Conservation (phyloP, 2,329 filamentous ascomycete genomes). For the Colletotrichum australisinense region DNA sequence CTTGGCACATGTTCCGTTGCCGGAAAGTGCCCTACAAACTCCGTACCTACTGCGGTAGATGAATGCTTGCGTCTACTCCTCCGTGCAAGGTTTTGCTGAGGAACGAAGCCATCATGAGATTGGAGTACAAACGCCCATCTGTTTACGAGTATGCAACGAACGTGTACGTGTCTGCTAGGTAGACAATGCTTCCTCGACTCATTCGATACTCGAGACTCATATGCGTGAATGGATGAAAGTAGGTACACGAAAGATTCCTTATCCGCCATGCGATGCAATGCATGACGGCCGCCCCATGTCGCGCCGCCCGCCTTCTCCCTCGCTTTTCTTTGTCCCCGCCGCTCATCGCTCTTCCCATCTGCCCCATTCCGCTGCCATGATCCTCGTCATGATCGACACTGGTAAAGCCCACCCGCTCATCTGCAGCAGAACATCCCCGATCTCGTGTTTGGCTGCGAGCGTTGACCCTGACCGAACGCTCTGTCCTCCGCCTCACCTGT, state of each 20-base stretch:
- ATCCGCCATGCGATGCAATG: neutral
- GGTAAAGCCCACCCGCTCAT: neutral
- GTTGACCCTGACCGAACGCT: constrained; percentile 1
- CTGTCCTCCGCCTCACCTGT: constrained; percentile 25
- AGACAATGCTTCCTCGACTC: neutral
- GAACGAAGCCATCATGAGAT: neutral
- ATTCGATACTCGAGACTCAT: neutral
- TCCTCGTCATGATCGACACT: constrained; percentile 23
- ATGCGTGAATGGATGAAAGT: neutral
- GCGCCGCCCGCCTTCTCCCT: neutral
- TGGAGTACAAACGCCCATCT: neutral
- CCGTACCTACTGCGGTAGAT: neutral
- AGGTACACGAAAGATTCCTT: neutral
- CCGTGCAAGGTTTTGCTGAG: neutral
- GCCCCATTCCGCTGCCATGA: constrained; percentile 1
- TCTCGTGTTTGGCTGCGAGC: constrained; percentile 13
- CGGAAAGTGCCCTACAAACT: too few species aligned
- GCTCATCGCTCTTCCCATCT: neutral
- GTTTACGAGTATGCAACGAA: neutral
- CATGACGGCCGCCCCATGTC: neutral
- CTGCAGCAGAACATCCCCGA: neutral
- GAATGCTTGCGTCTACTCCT: neutral
- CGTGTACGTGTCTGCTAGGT: neutral
- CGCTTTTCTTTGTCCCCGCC: neutral
- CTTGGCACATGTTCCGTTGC: neutral